Percentiles rank a stretch among this genome's conserved stretches.
Evolutionary conservation across 495 filamentous ascomycete species (phyloP).

Genomic region (Penicillium pancosmium): DNA sequence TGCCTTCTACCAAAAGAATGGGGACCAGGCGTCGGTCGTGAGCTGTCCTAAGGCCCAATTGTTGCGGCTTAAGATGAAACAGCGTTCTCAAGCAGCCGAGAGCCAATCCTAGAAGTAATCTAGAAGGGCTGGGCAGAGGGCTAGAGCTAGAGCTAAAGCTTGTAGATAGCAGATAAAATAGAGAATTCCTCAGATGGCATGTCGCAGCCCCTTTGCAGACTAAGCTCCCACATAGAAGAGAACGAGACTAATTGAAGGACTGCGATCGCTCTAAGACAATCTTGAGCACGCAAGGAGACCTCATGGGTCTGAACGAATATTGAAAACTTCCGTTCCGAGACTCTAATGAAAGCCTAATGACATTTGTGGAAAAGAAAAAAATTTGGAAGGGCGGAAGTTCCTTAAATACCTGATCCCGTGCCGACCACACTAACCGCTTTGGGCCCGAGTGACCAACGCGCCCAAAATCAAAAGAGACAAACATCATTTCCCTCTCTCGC

Average conservation of each 20-base stretch:
- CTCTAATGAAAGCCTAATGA: slow-evolving; percentile 99
- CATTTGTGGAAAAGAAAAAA: slow-evolving; percentile 66
- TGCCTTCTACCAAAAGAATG: slow-evolving; percentile 78
- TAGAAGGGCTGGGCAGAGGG: neutral
- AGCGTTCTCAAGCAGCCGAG: slow-evolving; percentile 57
- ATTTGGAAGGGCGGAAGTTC: slow-evolving; percentile 25
- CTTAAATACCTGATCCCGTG: slow-evolving; percentile 30
- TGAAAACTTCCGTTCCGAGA: slow-evolving; percentile 94
- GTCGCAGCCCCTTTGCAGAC: slow-evolving; percentile 55
- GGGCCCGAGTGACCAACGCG: slow-evolving; percentile 34
- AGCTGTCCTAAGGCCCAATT: slow-evolving; percentile 86
- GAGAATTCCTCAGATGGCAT: slow-evolving; percentile 26
- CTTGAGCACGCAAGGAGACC: slow-evolving; percentile 96
- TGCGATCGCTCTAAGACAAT: slow-evolving; percentile 87
- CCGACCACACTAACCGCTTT: slow-evolving; percentile 33
- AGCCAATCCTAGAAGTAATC: slow-evolving; percentile 9
- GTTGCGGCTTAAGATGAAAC: slow-evolving; percentile 84
- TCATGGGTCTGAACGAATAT: slow-evolving; percentile 90
- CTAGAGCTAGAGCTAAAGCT: neutral
- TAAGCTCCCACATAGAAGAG: slow-evolving; percentile 54
- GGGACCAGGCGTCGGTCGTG: slow-evolving; percentile 72
- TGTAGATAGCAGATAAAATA: slow-evolving; percentile 11
- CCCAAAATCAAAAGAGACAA: slow-evolving; percentile 40
- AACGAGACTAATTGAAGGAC: slow-evolving; percentile 70
- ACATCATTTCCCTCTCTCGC: slow-evolving; percentile 26